Percentiles rank a stretch among this genome's conserved stretches.
These are phyloP conservation scores for Leccinum ponderosum DNA, from an alignment of 1,284 basidiomycete genomes.

Conservation along the genomic window DNA sequence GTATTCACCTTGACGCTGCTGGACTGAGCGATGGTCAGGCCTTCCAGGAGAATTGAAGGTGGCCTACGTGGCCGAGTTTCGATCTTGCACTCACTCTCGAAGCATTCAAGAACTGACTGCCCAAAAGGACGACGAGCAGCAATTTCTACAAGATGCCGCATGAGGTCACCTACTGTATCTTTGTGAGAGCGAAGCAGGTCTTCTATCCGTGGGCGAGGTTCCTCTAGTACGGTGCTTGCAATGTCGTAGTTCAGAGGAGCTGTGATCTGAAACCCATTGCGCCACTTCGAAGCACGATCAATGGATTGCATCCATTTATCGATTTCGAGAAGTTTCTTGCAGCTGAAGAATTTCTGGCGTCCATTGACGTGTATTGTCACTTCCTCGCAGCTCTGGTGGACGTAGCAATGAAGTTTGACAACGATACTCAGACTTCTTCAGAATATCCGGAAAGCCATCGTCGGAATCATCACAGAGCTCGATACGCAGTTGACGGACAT, in stretches of 20 bases:
- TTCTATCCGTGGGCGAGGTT: slow-evolving; percentile 44
- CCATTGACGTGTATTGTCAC: slow-evolving; percentile 45
- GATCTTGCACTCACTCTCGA: no score
- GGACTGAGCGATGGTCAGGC: slow-evolving; percentile 14
- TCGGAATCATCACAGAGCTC: slow-evolving; percentile 45
- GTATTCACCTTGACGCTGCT: no score
- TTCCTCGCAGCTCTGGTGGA: slow-evolving; percentile 31
- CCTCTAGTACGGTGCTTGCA: slow-evolving; percentile 51
- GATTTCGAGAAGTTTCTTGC: slow-evolving; percentile 36
- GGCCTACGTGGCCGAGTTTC: no score
- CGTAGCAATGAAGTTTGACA: slow-evolving; percentile 52
- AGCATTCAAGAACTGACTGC: no score
- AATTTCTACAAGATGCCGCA: no score
- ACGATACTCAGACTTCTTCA: slow-evolving; percentile 48
- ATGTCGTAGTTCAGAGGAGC: slow-evolving; percentile 58
- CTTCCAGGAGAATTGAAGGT: no score
- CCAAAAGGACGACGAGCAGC: no score
- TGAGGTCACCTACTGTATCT: slow-evolving; percentile 42
- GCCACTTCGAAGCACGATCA: slow-evolving; percentile 43
- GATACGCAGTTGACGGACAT: slow-evolving; percentile 63
- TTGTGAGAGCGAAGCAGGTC: slow-evolving; percentile 38
- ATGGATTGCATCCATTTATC: slow-evolving; percentile 43
- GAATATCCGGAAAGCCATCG: slow-evolving; percentile 35
- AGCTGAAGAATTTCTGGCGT: slow-evolving; percentile 48
- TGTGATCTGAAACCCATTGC: slow-evolving; percentile 70